Evolutionary conservation across 2,329 filamentous ascomycete species (phyloP), one percentile per base, ranked within the genome.

Genomic region (Hypomyces perniciosus): DNA sequence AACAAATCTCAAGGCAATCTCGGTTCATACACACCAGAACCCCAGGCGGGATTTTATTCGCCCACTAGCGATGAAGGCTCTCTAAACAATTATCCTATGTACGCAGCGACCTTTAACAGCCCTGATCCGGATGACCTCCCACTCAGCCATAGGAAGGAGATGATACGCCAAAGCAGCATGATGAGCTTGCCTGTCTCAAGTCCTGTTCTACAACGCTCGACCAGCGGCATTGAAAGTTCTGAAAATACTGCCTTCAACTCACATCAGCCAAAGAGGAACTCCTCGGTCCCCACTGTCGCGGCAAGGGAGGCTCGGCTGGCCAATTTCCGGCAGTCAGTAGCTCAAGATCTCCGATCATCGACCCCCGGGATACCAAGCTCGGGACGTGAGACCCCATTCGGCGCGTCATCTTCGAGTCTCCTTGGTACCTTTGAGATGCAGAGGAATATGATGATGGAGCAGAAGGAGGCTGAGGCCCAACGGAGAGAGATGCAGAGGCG

Each of bases 91-190:
- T 67, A 71, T 50, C 54, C 65, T 10, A 60, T 62, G 50, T 63
- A 67, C 46, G 53, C 60, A 37, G 55, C 63, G 20, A 57, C 59
- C 50, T 53, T n/a, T n/a, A n/a, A 63, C 7, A 64, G 63, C 20
- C 62, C 71, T 13, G 78, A 81, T 56, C 72, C 76, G 1, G 88
- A 91, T 54, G 80, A 90, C 50, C 74, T 92, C 57, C 84, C 88
- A 0, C 74, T 93, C 13, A 85, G 81, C 39, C 80, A 86, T 59
- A 83, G 87, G 40, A 78, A 77, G 50, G 70, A 79, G 42, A 66
- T 86, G 29, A 80, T 87, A 50, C 80, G 79, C 31, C 76, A 79
- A 39, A 74, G 65, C 55, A 77, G 73, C 59, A 55, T 72, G 44
- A 64, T 69, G 55, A 59, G 58, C 38, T 66, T 63, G 38, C 58